These are phyloP conservation scores for Fusarium sublunatum DNA, from an alignment of 2,329 filamentous ascomycete genomes.

Conservation along the genomic window DNA sequence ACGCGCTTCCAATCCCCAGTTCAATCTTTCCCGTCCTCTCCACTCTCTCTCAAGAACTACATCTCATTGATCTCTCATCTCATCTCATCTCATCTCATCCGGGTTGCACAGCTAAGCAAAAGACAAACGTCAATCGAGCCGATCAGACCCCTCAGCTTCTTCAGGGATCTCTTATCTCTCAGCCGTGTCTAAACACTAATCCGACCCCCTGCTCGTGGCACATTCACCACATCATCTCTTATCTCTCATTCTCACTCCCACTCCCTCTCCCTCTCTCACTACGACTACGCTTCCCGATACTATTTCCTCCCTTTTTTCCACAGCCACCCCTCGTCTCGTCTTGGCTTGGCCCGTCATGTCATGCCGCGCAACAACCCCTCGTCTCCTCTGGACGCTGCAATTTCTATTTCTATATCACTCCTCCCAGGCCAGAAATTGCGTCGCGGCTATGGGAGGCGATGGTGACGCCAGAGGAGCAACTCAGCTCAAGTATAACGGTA, in stretches of 20 bases:
- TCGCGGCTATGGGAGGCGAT: constrained; percentile 42
- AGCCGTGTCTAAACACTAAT: constrained; percentile 9
- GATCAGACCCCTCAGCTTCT: background rate
- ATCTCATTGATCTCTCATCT: no score
- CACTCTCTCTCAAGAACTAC: no score
- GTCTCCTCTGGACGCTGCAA: constrained; percentile 13
- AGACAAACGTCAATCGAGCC: background rate
- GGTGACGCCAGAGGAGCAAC: constrained; percentile 59
- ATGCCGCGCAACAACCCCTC: constrained; percentile 15
- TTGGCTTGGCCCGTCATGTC: constrained; percentile 19
- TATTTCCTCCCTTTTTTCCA: background rate
- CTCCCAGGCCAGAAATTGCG: constrained; percentile 27
- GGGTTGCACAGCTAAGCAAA: constrained; percentile 14
- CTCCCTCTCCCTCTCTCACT: background rate
- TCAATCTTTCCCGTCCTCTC: no score
- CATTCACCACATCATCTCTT: constrained; percentile 15
- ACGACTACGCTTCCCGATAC: no score
- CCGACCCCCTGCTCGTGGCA: constrained; percentile 1
- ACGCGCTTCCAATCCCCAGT: no score
- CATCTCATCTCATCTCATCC: background rate
- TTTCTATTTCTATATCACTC: constrained; percentile 38
- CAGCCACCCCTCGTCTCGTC: no score
- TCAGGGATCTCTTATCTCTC: constrained; percentile 35
- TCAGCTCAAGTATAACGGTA: constrained; percentile 71
- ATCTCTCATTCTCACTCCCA: constrained; percentile 20